Evolutionary conservation across 441 rosid genomes (phyloP).

Genomic region (Lepidium campestre): DNA sequence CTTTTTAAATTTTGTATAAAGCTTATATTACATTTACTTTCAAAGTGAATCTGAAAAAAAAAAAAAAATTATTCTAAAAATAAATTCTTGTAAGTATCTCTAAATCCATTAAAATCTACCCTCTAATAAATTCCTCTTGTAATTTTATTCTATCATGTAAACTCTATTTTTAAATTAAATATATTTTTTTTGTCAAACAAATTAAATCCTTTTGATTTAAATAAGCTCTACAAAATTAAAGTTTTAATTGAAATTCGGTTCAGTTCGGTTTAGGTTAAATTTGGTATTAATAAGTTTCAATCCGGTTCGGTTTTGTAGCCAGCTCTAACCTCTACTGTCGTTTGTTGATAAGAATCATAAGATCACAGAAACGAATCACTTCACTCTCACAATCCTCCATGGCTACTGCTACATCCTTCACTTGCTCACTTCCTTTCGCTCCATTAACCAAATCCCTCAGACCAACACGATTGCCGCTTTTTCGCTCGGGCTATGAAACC

Average conservation of each 20-base stretch:
- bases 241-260: not conserved
- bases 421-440: slow-evolving; percentile 20
- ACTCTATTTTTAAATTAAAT: too few species aligned
- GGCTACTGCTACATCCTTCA: slow-evolving; percentile 20
- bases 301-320: not conserved
- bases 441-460: slow-evolving; percentile 8
- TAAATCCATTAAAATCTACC: too few species aligned
- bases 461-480: not conserved
- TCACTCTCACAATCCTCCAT: slow-evolving; percentile 1
- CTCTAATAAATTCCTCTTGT: too few species aligned
- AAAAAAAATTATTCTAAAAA: too few species aligned
- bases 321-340: too few species aligned
- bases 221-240: not conserved
- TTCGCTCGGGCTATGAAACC: not conserved
- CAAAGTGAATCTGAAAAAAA: too few species aligned
- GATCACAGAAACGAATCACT: not conserved
- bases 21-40: too few species aligned
- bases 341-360: slow-evolving; percentile 20
- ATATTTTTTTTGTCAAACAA: too few species aligned
- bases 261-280: not conserved
- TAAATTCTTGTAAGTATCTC: too few species aligned
- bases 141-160: too few species aligned
- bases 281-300: not conserved
- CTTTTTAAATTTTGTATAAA: too few species aligned
- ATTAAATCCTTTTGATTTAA: not conserved